Percentiles rank a stretch among this genome's conserved stretches.
phyloP scores from a whole-genome alignment of 495 filamentous ascomycete genomes.

The Chaetomidium leptoderma region DNA sequence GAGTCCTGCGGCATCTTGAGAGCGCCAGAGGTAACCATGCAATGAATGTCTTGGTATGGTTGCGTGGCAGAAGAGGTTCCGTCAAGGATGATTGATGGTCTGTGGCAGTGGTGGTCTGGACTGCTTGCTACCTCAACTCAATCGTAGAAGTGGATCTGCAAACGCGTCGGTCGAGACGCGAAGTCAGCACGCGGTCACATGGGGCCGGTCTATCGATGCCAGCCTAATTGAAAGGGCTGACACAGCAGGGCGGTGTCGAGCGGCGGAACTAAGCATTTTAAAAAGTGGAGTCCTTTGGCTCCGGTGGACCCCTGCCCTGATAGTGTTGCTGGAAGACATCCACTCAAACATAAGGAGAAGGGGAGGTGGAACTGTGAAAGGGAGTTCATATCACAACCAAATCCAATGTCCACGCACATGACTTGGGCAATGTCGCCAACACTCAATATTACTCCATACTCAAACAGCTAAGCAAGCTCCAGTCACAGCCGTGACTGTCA shows the following conservation, averaged over 20 bases:
- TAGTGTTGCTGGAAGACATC: no score
- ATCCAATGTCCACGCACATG: not conserved
- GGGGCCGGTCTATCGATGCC: no score
- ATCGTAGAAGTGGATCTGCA: not conserved
- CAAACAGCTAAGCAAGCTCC: not conserved
- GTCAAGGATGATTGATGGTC: not conserved
- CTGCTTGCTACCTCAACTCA: not conserved
- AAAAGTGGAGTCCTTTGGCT: no score
- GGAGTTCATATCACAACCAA: no score
- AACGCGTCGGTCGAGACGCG: constrained; percentile 20
- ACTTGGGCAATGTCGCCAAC: not conserved
- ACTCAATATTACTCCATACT: not conserved
- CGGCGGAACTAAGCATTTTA: no score
- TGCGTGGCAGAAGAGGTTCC: not conserved
- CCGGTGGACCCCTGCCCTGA: no score
- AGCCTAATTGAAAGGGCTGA: not conserved
- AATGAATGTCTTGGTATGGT: not conserved
- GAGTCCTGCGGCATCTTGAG: constrained; percentile 27
- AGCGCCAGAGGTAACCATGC: not conserved
- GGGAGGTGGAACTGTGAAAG: no score
- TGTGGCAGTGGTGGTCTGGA: not conserved
- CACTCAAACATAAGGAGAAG: no score
- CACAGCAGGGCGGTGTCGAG: not conserved
- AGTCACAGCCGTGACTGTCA: not conserved
- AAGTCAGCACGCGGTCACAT: constrained; percentile 28